Evolutionary conservation across 805 yeast species (phyloP).

Genomic region (Zygoascus tannicola): DNA sequence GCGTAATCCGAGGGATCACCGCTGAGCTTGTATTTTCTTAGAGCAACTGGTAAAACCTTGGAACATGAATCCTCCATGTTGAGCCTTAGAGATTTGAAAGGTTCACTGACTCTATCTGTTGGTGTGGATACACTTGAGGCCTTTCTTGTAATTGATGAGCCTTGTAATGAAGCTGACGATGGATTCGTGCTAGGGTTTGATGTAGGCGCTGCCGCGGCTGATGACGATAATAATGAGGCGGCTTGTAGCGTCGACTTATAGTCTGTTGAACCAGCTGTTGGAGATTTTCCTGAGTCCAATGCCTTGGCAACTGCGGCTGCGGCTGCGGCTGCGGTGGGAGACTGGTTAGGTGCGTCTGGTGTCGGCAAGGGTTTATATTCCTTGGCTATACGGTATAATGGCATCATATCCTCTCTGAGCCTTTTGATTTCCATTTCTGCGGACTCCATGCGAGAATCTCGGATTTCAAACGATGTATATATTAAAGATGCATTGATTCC

Average conservation of each 20-base stretch:
- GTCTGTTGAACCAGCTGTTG: slow-evolving; percentile 1
- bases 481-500: slow-evolving; percentile 6
- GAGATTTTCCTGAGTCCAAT: slow-evolving; percentile 1
- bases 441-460: slow-evolving; percentile 26
- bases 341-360: slow-evolving; percentile 31
- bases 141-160: not conserved
- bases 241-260: not conserved
- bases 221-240: not conserved
- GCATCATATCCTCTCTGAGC: slow-evolving; percentile 55
- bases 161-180: not conserved
- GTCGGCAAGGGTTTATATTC: slow-evolving; percentile 60
- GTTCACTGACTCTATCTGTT: slow-evolving; percentile 37
- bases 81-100: slow-evolving; percentile 74
- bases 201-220: not conserved
- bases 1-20: slow-evolving; percentile 87
- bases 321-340: slow-evolving; percentile 11
- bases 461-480: slow-evolving; percentile 14
- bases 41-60: slow-evolving; percentile 77
- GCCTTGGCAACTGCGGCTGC: slow-evolving; percentile 5
- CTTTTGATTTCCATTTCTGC: slow-evolving; percentile 31
- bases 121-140: slow-evolving; percentile 1
- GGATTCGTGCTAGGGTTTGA: not conserved
- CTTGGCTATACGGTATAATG: slow-evolving; percentile 50
- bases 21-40: slow-evolving; percentile 71
- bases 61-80: slow-evolving; percentile 87